Evolutionary conservation across 1,139 yeast genomes (phyloP).

Genomic region (Saccharomyces pastorianus): DNA sequence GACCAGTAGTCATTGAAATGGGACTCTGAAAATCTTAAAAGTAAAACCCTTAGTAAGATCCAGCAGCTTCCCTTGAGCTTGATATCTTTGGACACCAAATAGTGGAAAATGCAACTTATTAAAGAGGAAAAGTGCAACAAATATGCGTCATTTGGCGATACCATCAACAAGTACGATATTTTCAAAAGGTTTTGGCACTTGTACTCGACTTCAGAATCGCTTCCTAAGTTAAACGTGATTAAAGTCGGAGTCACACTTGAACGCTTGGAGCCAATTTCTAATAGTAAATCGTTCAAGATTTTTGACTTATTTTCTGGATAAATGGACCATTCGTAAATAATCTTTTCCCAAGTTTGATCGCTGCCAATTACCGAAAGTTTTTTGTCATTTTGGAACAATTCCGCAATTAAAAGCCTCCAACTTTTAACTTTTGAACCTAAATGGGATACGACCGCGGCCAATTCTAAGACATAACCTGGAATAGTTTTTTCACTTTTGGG

Average conservation of each 20-base stretch:
- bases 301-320: slow-evolving; percentile 41
- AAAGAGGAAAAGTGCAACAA: slow-evolving; percentile 32
- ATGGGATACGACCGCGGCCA: slow-evolving; percentile 31
- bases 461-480: slow-evolving; percentile 33
- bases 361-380: slow-evolving; percentile 13
- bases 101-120: slow-evolving; percentile 22
- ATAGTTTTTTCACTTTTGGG: slow-evolving; percentile 29
- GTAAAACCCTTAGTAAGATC: slow-evolving; percentile 52
- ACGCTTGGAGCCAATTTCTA: slow-evolving; percentile 21
- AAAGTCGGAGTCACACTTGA: slow-evolving; percentile 25
- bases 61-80: slow-evolving; percentile 29
- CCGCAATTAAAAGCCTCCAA: slow-evolving; percentile 48
- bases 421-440: slow-evolving; percentile 35
- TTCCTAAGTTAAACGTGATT: slow-evolving; percentile 28
- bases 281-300: slow-evolving; percentile 22
- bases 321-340: slow-evolving; percentile 27
- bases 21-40: slow-evolving; percentile 52
- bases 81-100: slow-evolving; percentile 20
- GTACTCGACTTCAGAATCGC: slow-evolving; percentile 23
- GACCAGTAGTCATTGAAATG: slow-evolving; percentile 71
- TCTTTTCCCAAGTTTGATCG: slow-evolving; percentile 17
- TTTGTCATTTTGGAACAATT: slow-evolving; percentile 43
- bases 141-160: slow-evolving; percentile 53
- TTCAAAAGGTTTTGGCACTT: slow-evolving; percentile 25
- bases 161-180: slow-evolving; percentile 52